Evolutionary conservation across 208 protist genomes (phyloP).

Genomic region (Herpetomonas tarakana): DNA sequence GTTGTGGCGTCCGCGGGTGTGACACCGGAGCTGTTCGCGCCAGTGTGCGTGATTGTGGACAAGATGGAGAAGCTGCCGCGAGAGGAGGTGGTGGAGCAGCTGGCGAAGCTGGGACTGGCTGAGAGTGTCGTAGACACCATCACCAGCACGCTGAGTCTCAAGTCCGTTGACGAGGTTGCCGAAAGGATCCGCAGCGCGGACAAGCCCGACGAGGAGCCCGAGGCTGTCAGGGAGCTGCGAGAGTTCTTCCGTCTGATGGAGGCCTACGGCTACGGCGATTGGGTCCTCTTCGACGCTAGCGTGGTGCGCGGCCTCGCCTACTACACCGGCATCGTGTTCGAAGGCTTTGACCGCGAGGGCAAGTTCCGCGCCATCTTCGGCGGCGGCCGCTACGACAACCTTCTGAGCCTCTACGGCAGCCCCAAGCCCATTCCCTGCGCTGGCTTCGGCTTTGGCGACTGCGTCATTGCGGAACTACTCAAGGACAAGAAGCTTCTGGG

Average conservation of each 20-base stretch:
- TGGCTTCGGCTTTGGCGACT: conserved; percentile 96
- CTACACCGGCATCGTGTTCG: conserved; percentile 97
- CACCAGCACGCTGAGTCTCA: conserved; percentile 72
- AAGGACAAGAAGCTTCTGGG: conserved; percentile 87
- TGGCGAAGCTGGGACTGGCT: conserved; percentile 59
- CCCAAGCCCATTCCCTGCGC: conserved; percentile 87
- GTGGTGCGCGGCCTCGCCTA: conserved; percentile 95
- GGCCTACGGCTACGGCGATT: conserved; percentile 94
- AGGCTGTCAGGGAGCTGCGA: conserved; percentile 81
- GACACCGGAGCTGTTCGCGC: conserved; percentile 74
- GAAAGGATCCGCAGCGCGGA: conserved; percentile 38
- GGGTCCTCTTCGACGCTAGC: conserved; percentile 92
- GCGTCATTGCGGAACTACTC: conserved; percentile 94
- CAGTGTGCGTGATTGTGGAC: conserved; percentile 94
- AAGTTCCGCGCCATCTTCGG: conserved; percentile 95
- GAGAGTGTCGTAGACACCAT: conserved; percentile 66
- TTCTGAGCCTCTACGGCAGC: conserved; percentile 93
- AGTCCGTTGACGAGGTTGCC: conserved; percentile 81
- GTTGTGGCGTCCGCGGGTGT: conserved; percentile 77
- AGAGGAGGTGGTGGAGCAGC: conserved; percentile 80
- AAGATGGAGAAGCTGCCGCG: conserved; percentile 93
- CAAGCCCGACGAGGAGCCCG: conserved; percentile 63
- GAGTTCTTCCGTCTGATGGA: conserved; percentile 83
- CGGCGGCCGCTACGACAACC: conserved; percentile 94
- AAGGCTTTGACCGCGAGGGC: conserved; percentile 91